Percentiles rank a stretch among this genome's conserved stretches.
Evolutionary conservation across 2,329 filamentous ascomycete species (phyloP).

Genomic region (Ophiostoma ips): DNA sequence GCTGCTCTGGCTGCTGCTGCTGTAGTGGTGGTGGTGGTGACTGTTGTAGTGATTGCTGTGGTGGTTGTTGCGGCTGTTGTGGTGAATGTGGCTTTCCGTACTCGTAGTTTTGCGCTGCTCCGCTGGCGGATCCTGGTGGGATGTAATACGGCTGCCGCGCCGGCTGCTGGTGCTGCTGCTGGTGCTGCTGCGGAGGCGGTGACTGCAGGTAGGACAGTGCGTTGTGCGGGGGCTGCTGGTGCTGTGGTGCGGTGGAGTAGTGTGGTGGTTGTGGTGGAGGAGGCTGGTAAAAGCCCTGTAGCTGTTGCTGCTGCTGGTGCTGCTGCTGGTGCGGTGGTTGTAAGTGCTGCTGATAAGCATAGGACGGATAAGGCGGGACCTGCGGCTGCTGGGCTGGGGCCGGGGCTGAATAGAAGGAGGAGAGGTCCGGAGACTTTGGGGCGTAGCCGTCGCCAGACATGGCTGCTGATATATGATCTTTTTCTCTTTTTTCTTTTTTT

Average conservation of each 20-base stretch:
- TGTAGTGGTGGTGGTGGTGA: too few relatives aligned
- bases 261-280: constrained; percentile 3
- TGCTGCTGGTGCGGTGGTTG: constrained; percentile 12
- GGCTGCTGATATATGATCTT: constrained; percentile 13
- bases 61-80: constrained; percentile 1
- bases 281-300: constrained; percentile 11
- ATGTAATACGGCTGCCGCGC: neutral
- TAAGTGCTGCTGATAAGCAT: constrained; percentile 10
- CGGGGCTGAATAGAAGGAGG: constrained; percentile 34
- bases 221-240: constrained; percentile 4
- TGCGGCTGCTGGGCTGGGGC: constrained; percentile 17
- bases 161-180: neutral
- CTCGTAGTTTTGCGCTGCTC: neutral
- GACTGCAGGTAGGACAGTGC: constrained; percentile 6
- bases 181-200: constrained; percentile 14
- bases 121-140: neutral
- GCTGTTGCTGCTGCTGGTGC: neutral
- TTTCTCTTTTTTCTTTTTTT: too few relatives aligned
- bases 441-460: constrained; percentile 41
- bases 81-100: neutral
- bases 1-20: neutral
- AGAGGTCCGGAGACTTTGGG: constrained; percentile 46
- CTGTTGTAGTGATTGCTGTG: neutral
- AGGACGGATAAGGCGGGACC: constrained; percentile 17
- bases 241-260: constrained; percentile 4